Evolutionary conservation across 148 eudicot species (phyloP).

Genomic region (Rhododendron ovatum): DNA sequence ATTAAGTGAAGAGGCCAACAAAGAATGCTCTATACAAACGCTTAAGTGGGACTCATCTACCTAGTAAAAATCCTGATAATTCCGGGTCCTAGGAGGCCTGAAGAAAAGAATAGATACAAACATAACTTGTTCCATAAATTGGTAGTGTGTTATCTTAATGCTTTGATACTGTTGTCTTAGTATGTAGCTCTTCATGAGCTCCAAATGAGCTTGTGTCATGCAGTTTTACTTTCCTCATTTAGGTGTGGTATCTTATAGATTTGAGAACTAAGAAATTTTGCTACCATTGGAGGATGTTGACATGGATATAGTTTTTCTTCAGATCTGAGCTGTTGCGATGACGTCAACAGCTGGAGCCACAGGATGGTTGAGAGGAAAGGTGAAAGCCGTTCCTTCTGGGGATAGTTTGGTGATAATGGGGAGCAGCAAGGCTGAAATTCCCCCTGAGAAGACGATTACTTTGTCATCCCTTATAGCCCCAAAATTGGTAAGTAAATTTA

Average conservation of each 20-base stretch:
- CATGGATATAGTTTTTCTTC: not conserved
- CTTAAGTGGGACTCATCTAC: not conserved
- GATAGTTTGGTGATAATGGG: constrained; percentile 86
- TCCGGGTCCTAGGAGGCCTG: not conserved
- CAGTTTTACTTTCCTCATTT: not conserved
- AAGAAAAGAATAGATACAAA: not conserved
- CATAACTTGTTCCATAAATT: not conserved
- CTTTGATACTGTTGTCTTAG: not conserved
- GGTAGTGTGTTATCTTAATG: not conserved
- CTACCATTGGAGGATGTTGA: not conserved
- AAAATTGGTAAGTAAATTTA: constrained; percentile 48
- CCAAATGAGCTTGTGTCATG: not conserved
- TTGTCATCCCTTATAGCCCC: constrained; percentile 81
- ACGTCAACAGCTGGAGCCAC: constrained; percentile 53
- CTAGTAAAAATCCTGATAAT: not conserved
- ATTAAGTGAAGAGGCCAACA: not conserved
- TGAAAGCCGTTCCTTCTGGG: constrained; percentile 95
- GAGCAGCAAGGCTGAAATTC: constrained; percentile 54
- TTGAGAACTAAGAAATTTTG: not conserved
- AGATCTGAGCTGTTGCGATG: constrained; percentile 52
- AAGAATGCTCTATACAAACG: not conserved
- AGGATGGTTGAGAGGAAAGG: constrained; percentile 79
- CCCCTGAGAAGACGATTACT: constrained; percentile 83
- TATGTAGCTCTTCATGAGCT: not conserved
- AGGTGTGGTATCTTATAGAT: not conserved